Evolutionary conservation across 192 early-diverging fungal genomes (phyloP), one percentile per base, ranked within the genome.

Genomic region (Coemansia sp.): DNA sequence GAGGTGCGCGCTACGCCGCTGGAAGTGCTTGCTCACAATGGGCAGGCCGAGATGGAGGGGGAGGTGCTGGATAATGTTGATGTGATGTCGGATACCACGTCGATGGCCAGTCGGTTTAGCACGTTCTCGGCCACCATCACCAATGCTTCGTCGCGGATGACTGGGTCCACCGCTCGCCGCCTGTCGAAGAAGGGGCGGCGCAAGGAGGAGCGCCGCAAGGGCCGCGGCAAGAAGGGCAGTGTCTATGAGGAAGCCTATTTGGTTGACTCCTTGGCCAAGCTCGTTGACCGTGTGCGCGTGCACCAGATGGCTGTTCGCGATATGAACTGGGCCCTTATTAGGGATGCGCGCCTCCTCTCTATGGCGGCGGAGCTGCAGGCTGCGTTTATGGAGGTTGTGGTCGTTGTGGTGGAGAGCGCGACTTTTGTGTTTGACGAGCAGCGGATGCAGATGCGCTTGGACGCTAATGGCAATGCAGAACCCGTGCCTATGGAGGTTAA

Each of bases 11-110:
- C 71, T 5, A 71, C 61, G 36, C 67, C 82, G 6, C 39, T 70
- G 33, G 71, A 68, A 21, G 60, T 67, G 34, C 31, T 36, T 33
- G 53, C 34, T 10, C 74, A 63, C 3, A 84, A 87, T 42, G 89
- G 90, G 40, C 68, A 68, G 14, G 11, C 80, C 4, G 59, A 13
- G 1, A 51, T 24, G 36, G 16, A 5, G n/a, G 66, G 53, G 14
- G 33, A 18, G 1, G 5, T 3, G 2, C 34, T 93, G n/a, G 92
- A 95, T 59, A 89, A 93, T 70, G 84, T 96, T 11, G 96, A 99
- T 70, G 88, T 95, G 83, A 89, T 95, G 83, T 95, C 95, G 0
- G 96, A 99, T 70, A 96, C 96, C 6, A 91, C 92, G 4, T 95
- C 93, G 5, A 94, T 96, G 93, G 90, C 89, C 21, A 95, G 92